Conservation (phyloP, 2,329 filamentous ascomycete genomes). For the Penicillium olsonii region DNA sequence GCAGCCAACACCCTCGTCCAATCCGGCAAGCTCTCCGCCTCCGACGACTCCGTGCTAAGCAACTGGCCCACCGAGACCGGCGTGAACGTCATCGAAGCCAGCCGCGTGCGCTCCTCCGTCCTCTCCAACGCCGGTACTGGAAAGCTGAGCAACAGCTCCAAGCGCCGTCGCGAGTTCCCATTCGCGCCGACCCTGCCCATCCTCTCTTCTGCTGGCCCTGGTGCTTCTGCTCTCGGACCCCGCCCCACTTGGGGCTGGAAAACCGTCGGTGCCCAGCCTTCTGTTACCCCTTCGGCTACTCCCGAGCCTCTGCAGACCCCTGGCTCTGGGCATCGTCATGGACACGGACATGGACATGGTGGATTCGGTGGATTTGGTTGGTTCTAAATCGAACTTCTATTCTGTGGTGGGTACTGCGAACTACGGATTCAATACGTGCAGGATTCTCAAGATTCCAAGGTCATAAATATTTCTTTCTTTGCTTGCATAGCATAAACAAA, state of each 20-base stretch:
- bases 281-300: too few relatives aligned
- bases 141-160: constrained; percentile 10
- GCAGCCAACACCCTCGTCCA: constrained; percentile 29
- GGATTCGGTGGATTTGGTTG: background rate
- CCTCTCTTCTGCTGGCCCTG: too few relatives aligned
- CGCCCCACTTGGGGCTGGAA: too few relatives aligned
- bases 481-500: too few relatives aligned
- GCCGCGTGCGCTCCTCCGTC: constrained; percentile 31
- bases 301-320: background rate
- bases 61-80: constrained; percentile 33
- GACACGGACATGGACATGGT: background rate
- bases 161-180: too few relatives aligned
- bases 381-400: background rate
- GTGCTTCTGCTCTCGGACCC: too few relatives aligned
- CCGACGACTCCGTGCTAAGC: constrained; percentile 29
- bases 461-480: too few relatives aligned
- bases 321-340: background rate
- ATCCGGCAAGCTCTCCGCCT: constrained; percentile 34
- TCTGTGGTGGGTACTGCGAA: too few relatives aligned
- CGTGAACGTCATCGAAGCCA: constrained; percentile 25
- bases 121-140: constrained; percentile 34
- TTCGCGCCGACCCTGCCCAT: too few relatives aligned
- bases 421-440: too few relatives aligned
- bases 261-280: too few relatives aligned
- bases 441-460: too few relatives aligned